Evolutionary conservation across 352 stramenopile species (phyloP).

Genomic region (Phytophthora syringae): DNA sequence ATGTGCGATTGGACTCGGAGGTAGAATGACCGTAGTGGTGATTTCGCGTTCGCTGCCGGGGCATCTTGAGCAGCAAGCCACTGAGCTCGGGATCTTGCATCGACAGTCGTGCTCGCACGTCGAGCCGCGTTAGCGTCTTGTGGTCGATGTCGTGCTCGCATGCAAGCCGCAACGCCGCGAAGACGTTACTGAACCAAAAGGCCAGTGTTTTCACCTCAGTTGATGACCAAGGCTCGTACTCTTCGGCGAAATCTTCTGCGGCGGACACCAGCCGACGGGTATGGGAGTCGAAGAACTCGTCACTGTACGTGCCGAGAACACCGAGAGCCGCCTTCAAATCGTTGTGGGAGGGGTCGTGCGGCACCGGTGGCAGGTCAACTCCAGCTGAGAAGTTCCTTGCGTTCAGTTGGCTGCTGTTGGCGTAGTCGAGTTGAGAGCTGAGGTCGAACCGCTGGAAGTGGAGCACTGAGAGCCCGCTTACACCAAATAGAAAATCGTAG

Average conservation of each 20-base stretch:
- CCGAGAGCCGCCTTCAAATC: background rate
- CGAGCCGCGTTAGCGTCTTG: background rate
- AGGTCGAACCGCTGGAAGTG: conserved; percentile 6
- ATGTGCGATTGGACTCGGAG: no score
- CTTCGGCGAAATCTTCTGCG: conserved; percentile 1
- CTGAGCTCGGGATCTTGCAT: background rate
- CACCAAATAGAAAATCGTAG: background rate
- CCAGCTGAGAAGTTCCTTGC: conserved; percentile 1
- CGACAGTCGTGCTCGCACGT: background rate
- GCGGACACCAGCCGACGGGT: background rate
- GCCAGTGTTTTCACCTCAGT: background rate
- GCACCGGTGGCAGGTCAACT: background rate
- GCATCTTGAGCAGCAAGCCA: background rate
- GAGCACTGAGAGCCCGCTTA: background rate
- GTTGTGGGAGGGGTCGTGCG: background rate
- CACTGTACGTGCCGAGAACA: background rate
- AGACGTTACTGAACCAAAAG: conserved; percentile 5
- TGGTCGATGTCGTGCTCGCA: conserved; percentile 1
- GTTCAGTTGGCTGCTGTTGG: background rate
- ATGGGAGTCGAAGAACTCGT: conserved; percentile 1
- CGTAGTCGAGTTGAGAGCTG: background rate
- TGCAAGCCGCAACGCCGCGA: background rate
- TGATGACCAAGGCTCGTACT: background rate
- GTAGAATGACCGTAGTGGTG: no score
- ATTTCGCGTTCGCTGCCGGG: no score